These are phyloP conservation scores for Cokeromyces recurvatus DNA, from an alignment of 371 early-diverging fungal genomes.

Conservation along the genomic window DNA sequence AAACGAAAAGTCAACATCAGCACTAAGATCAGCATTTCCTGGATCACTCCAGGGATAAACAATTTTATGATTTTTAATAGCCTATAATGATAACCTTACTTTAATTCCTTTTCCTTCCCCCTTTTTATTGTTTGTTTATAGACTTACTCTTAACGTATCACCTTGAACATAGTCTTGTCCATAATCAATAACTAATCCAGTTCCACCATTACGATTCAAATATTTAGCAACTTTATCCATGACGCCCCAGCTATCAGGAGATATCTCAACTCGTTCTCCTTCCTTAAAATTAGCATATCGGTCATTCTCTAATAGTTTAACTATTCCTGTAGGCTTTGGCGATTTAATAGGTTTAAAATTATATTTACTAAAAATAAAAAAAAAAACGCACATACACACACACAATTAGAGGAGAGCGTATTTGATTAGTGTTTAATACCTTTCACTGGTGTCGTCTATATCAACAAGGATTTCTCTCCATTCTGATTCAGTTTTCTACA, in stretches of 20 bases:
- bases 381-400: too few species aligned
- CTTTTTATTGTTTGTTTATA: not conserved
- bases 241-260: slow-evolving; percentile 72
- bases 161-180: slow-evolving; percentile 77
- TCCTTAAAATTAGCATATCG: slow-evolving; percentile 30
- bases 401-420: not conserved
- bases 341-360: slow-evolving; percentile 81
- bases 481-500: slow-evolving; percentile 64
- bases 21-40: slow-evolving; percentile 87
- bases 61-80: slow-evolving; percentile 81
- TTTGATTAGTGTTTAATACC: slow-evolving; percentile 21
- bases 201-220: slow-evolving; percentile 61
- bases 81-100: slow-evolving; percentile 57
- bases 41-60: slow-evolving; percentile 72
- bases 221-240: slow-evolving; percentile 62
- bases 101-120: too few species aligned
- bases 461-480: slow-evolving; percentile 92
- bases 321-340: slow-evolving; percentile 63
- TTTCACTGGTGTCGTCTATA: slow-evolving; percentile 59
- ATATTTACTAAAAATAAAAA: slow-evolving; percentile 41
- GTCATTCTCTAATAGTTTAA: slow-evolving; percentile 42
- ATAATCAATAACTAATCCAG: slow-evolving; percentile 88
- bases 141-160: slow-evolving; percentile 78
- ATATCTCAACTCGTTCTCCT: slow-evolving; percentile 81
- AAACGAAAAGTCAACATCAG: slow-evolving; percentile 89